Base-by-base conservation (phyloP, 345 rosid genomes). In the Salix exigua region DNA sequence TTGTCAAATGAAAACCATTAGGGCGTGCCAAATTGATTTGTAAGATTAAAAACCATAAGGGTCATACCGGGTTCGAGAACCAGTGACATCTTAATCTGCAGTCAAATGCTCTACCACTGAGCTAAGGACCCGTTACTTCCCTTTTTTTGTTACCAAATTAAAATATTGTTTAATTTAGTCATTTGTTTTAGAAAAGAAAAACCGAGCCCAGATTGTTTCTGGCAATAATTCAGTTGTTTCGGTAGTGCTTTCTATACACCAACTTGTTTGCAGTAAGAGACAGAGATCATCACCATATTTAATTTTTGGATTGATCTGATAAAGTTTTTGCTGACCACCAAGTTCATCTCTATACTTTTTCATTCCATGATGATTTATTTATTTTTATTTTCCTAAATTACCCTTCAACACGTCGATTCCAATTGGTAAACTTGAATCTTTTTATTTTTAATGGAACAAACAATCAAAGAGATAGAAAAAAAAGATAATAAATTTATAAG, bases 81-180 rank as follows among this genome's bases (percentile, higher is more conserved):
- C 81, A 73, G 84, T 81, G 81, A 73, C 80, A 75, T 76, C 74
- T 77, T 77, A 72, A 81, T 81, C 80, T 81, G 78, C 81, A 81
- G 84, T 77, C 78, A 70, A 81, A 69, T 81, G 75, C 78, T 81
- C 81, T 81, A 77, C 81, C 72, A 73, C 67, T 60, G 70, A 73
- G 76, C 69, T 46, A 62, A 63, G 55, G 62, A 42, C 42, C 60
- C 69, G 0, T 5, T 2, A 2, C 5, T 17, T 3, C 18, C 1
- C 18, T 2, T 40, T 9, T 40, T 44, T 0, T 13, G 1, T 3
- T 44, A 13, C 14, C 5, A 4, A 31, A 31, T 31, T 31, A 0
- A 3, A 4, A 31, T 31, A 31, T 4, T 0, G 33, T 30, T 30
- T 30, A 30, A 30, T 3, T 2, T 30, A 30, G 31, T 30, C 3